Base-by-base conservation (phyloP, 768 basidiomycete species). In the Ramaria sp. region DNA sequence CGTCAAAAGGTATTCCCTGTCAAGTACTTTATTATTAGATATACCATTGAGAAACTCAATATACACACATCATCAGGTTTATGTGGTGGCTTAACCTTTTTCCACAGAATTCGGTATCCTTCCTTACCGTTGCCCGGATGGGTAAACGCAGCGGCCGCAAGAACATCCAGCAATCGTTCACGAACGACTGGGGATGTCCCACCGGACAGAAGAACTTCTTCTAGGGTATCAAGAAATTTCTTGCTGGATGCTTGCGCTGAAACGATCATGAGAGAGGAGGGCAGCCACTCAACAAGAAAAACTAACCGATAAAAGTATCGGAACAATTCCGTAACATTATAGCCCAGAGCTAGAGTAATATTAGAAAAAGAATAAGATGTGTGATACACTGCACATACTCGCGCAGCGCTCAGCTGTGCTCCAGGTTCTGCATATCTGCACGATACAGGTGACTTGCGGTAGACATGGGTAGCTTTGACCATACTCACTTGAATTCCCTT, bases 251-350 rank as follows among this genome's bases (percentile, higher is more conserved):
- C 84, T 62, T 88, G 83, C 12, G 76, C 68, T 63, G 52, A 19
- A 45, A 27, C 24, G 13, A 51, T 2, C 49, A 53, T 10, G 53
- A 33, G 22, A 43, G 24, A 53, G n/a, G 46, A 9, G 30, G 42
- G 63, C 61, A 7, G 64, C 45, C 15, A 51, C 34, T 37, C 10
- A 9, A 37, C 34, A 49, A 12, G 59, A 34, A 33, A 19, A 34
- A 63, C 70, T 61, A 52, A 72, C 71, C 43, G 37, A 89, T 78
- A 64, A 93, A 91, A 13, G 79, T 65, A 10, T 84, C 81, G 0
- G 83, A 79, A 3, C 84, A 83, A 65, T 94, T 93, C 30, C 83
- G 82, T 38, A 94, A 77, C 84, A 94, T 87, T 62, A 94, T 84
- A 2, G 91, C 85, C 92, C 91, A 94, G 7, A 96, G 66, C 87